phyloP scores from a whole-genome alignment of 2,329 filamentous ascomycete genomes.

The Ophiocordyceps camponoti-saundersi region DNA sequence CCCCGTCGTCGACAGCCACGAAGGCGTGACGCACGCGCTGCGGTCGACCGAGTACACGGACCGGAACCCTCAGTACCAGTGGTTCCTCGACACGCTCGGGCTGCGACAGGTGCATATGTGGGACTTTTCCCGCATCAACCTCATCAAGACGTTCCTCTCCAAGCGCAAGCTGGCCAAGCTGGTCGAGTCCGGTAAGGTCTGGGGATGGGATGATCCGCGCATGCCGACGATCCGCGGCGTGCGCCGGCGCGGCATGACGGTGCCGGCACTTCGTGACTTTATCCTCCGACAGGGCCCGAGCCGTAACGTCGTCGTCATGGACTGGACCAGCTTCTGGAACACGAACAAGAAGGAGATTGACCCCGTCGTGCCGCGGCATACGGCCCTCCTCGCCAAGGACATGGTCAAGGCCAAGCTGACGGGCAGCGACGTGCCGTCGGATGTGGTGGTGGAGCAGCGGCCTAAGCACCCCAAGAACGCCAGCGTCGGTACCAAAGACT shows the following conservation, averaged over 20 bases:
- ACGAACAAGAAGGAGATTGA: constrained; percentile 73
- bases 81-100: constrained; percentile 61
- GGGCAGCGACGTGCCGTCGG: constrained; percentile 48
- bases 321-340: constrained; percentile 62
- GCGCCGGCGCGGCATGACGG: constrained; percentile 60
- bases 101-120: constrained; percentile 68
- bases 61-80: constrained; percentile 73
- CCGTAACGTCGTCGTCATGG: constrained; percentile 70
- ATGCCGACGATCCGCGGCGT: constrained; percentile 77
- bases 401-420: constrained; percentile 53
- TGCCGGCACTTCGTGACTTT: constrained; percentile 64
- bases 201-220: constrained; percentile 74
- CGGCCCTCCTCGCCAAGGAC: constrained; percentile 53
- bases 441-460: constrained; percentile 53
- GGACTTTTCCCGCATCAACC: constrained; percentile 76
- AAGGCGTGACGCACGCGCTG: constrained; percentile 71
- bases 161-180: constrained; percentile 78
- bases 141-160: constrained; percentile 65
- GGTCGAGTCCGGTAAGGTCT: constrained; percentile 58
- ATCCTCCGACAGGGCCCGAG: constrained; percentile 73
- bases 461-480: constrained; percentile 84
- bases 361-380: constrained; percentile 57
- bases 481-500: constrained; percentile 70
- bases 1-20: constrained; percentile 62
- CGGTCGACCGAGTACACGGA: constrained; percentile 79